phyloP scores from a whole-genome alignment of 495 filamentous ascomycete species.

The Articulospora tetracladia region DNA sequence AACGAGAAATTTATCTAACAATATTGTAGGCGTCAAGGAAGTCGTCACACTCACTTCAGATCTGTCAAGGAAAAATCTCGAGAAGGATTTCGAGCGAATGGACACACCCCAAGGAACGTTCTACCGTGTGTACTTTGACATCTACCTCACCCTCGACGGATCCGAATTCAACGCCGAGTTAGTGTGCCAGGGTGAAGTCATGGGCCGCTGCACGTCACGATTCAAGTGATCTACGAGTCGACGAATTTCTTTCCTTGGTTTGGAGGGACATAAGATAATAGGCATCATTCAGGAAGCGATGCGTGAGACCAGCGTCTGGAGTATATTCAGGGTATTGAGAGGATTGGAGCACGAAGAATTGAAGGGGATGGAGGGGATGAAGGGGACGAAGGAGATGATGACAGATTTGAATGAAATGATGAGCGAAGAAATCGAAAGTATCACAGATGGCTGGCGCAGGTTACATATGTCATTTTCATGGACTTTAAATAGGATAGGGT shows the following conservation, averaged over 20 bases:
- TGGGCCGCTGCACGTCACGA: slow-evolving; percentile 91
- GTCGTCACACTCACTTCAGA: slow-evolving; percentile 97
- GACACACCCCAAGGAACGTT: slow-evolving; percentile 98
- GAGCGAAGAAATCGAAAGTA: neutral
- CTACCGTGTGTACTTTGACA: slow-evolving; percentile 79
- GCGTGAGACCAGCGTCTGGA: too few relatives aligned
- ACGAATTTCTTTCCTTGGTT: slow-evolving; percentile 23
- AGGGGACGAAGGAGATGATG: neutral
- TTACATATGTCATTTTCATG: slow-evolving; percentile 2
- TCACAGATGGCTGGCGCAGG: neutral
- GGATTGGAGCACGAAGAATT: neutral
- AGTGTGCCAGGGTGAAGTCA: slow-evolving; percentile 97
- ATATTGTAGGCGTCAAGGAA: slow-evolving; percentile 85
- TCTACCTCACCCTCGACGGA: slow-evolving; percentile 92
- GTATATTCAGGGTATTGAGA: neutral
- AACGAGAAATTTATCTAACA: slow-evolving; percentile 33
- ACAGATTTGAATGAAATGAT: neutral
- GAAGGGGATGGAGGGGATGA: neutral
- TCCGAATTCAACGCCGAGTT: slow-evolving; percentile 97
- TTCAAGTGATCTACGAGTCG: slow-evolving; percentile 49
- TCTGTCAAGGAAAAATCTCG: slow-evolving; percentile 93
- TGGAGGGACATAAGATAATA: neutral
- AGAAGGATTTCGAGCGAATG: slow-evolving; percentile 99
- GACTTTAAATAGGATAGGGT: slow-evolving; percentile 14
- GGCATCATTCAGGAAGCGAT: neutral